A percentile compares a stretch with the other conserved stretches of the same genome.
Evolutionary conservation across 1,284 basidiomycete species (phyloP).

Genomic region (Violaceomyces palustris): DNA sequence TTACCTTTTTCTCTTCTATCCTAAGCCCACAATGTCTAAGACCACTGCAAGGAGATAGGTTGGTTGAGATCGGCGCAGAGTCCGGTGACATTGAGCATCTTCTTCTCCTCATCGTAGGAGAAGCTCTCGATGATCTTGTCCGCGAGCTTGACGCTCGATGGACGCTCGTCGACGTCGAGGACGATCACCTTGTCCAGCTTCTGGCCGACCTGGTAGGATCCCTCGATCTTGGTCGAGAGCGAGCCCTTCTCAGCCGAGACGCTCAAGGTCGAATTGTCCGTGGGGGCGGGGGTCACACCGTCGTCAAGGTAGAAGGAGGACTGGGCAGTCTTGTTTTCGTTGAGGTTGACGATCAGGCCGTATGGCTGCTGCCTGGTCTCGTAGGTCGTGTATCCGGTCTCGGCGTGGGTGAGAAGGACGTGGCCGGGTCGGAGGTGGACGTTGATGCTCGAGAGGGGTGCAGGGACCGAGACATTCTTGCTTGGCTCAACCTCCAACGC

Average conservation of each 20-base stretch:
- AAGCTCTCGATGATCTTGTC: conserved; percentile 1
- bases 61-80: conserved; percentile 21
- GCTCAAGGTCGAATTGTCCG: conserved; percentile 11
- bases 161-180: conserved; percentile 54
- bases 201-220: conserved; percentile 56
- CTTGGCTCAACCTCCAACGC: conserved; percentile 55
- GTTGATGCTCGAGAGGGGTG: conserved; percentile 41
- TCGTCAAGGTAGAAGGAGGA: conserved; percentile 65
- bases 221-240: conserved; percentile 45
- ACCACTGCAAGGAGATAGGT: too few species aligned
- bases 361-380: conserved; percentile 20
- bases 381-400: conserved; percentile 24
- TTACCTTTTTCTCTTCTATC: too few species aligned
- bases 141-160: conserved; percentile 10
- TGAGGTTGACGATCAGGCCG: conserved; percentile 54
- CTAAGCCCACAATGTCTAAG: too few species aligned
- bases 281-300: conserved; percentile 52
- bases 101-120: conserved; percentile 11
- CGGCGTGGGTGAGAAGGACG: conserved; percentile 19
- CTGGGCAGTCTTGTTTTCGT: conserved; percentile 57
- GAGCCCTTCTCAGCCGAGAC: conserved; percentile 5
- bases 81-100: conserved; percentile 26
- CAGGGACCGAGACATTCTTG: conserved; percentile 56
- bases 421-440: conserved; percentile 30
- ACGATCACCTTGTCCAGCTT: conserved; percentile 58